phyloP scores from a whole-genome alignment of 345 rosid species.

The Streptanthus diversifolius region DNA sequence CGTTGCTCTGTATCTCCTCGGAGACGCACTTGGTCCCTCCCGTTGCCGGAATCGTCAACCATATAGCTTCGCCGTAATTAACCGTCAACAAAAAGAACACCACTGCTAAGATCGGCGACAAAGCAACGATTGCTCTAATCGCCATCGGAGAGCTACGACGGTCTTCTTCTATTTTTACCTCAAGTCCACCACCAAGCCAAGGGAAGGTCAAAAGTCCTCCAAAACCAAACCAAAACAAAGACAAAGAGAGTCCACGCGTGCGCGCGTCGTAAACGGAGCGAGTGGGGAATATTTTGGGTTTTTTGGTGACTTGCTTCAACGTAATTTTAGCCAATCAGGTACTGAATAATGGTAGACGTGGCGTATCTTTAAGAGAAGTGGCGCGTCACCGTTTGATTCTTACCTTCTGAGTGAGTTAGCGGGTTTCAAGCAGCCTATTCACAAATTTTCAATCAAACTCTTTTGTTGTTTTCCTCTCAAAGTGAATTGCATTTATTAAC shows the following conservation, averaged over 20 bases:
- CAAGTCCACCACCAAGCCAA: conserved; percentile 10
- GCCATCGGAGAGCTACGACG: conserved; percentile 30
- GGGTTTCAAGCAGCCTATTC: background rate
- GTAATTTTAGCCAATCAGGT: conserved; percentile 20
- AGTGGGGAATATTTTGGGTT: background rate
- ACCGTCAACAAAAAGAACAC: conserved; percentile 22
- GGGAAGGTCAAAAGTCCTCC: conserved; percentile 23
- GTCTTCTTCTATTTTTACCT: conserved; percentile 1
- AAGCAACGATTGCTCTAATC: background rate
- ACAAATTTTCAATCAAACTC: background rate
- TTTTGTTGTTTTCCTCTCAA: background rate
- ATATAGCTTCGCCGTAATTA: conserved; percentile 50
- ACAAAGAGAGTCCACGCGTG: conserved; percentile 22
- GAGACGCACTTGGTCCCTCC: conserved; percentile 86
- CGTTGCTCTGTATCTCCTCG: conserved; percentile 85
- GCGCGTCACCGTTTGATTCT: conserved; percentile 10
- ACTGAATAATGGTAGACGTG: conserved; percentile 1
- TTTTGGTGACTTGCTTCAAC: conserved; percentile 28
- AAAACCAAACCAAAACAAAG: background rate
- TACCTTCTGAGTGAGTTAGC: background rate
- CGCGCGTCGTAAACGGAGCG: background rate
- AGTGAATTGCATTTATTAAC: background rate
- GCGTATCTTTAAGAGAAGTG: background rate
- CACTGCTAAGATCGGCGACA: conserved; percentile 2
- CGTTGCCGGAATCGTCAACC: conserved; percentile 72